A percentile compares a stretch with the other conserved stretches of the same genome.
Evolutionary conservation across 345 rosid genomes (phyloP).

Genomic region (Euphorbia tirucalli): DNA sequence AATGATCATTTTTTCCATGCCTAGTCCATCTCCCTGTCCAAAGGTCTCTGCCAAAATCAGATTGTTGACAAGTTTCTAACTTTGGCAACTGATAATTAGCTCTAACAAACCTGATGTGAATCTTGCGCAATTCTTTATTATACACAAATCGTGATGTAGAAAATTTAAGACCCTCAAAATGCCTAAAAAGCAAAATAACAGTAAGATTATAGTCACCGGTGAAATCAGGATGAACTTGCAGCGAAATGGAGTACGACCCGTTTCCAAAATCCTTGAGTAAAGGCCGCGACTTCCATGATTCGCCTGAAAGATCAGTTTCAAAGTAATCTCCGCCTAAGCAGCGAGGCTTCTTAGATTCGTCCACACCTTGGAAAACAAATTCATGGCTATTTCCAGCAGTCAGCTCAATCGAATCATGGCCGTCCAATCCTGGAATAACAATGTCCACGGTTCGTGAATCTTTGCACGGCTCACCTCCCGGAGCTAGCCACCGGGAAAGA

Average conservation of each 20-base stretch:
- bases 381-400: conserved; percentile 65
- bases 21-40: conserved; percentile 97
- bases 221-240: conserved; percentile 93
- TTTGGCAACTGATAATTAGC: conserved; percentile 41
- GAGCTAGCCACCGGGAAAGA: conserved; percentile 57
- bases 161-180: conserved; percentile 67
- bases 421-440: conserved; percentile 56
- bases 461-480: conserved; percentile 64
- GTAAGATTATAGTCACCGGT: conserved; percentile 68
- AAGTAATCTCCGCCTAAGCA: conserved; percentile 91
- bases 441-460: conserved; percentile 58
- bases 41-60: conserved; percentile 61
- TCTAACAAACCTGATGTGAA: conserved; percentile 45
- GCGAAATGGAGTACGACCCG: conserved; percentile 64
- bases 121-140: conserved; percentile 48
- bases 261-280: conserved; percentile 71
- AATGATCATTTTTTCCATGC: conserved; percentile 62
- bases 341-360: conserved; percentile 43
- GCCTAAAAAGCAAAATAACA: conserved; percentile 68
- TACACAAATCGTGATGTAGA: conserved; percentile 63
- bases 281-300: conserved; percentile 85
- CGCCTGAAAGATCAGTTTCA: conserved; percentile 85
- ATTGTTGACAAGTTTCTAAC: conserved; percentile 42
- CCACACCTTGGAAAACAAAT: conserved; percentile 59
- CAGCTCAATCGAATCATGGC: conserved; percentile 43